Conservation (phyloP, 1,284 basidiomycete species). For the Cryptococcus neoformans region DNA sequence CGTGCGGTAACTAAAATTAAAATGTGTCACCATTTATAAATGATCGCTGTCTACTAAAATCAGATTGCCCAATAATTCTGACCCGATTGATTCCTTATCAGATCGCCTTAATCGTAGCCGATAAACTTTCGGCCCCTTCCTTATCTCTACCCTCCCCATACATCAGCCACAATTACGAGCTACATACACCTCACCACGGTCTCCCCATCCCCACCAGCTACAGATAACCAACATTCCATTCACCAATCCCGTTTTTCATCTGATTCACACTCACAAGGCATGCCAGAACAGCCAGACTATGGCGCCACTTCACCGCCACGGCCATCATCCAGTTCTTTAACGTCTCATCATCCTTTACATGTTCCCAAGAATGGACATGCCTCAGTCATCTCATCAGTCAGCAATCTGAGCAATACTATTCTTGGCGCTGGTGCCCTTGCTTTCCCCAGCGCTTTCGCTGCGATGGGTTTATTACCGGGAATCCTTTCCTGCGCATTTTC, state of each 20-base stretch:
- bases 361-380: constrained; percentile 15
- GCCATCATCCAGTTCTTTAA: constrained; percentile 4
- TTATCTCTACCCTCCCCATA: no score
- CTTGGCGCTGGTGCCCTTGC: constrained; percentile 72
- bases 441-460: constrained; percentile 69
- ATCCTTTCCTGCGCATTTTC: constrained; percentile 85
- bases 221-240: no score
- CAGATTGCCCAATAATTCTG: no score
- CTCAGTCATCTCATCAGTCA: constrained; percentile 31
- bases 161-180: no score
- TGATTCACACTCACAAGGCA: neutral
- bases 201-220: no score
- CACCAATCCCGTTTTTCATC: neutral
- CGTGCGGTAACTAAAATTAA: no score
- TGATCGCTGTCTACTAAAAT: constrained; percentile 1
- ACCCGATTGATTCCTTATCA: no score
- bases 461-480: constrained; percentile 80
- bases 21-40: neutral
- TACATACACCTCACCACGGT: no score
- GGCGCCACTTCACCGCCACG: constrained; percentile 14
- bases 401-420: constrained; percentile 78
- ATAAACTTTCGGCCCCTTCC: no score
- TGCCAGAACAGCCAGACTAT: constrained; percentile 13
- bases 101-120: no score
- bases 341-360: neutral